Evolutionary conservation across 768 basidiomycete species (phyloP), one percentile per base, ranked within the genome.

Genomic region (Mycena vulgaris): DNA sequence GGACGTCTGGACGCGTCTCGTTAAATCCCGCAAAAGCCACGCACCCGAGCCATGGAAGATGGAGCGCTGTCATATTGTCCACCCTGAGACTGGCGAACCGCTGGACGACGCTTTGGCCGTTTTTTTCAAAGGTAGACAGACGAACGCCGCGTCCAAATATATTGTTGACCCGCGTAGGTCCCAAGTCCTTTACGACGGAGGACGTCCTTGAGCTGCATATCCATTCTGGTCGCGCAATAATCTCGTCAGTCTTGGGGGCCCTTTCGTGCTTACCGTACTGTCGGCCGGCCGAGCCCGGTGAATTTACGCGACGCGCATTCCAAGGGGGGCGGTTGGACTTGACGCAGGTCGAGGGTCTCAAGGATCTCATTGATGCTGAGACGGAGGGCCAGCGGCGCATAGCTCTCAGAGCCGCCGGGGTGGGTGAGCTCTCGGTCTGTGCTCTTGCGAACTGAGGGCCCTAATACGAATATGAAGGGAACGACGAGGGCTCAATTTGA

Each of bases 281-380:
- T 58, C 89, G 96, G 5, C 92, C 92, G 8, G 96, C 96, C 2
- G 91, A 92, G 75, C 89, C 92, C 2, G 96, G 96, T 31, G 96
- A 97, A 80, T 97, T 97, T 75, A 96, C 96, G 17, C 87, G 92
- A 30, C 90, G 93, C 49, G 95, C 95, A 0, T 94, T 95, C 71
- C 82, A 91, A 30, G 91, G 89, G 23, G 96, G 96, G 0, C 86
- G 94, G 48, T 82, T 97, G 61, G 95, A 96, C 76, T 80, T 97
- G 63, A 95, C 95, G 0, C 93, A 97, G 80, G 95, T 95, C 0
- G 96, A 97, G 77, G 96, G 95, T 7, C 78, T 97, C 63, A 89
- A 91, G 67, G 96, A 97, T 76, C 85, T 97, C 35, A 92, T 97
- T 48, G 91, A 96, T 61, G 95, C 95, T 0, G 95, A 96, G 75